Conservation (phyloP, 2,329 filamentous ascomycete genomes). For the Purpureocillium lavendulum region DNA sequence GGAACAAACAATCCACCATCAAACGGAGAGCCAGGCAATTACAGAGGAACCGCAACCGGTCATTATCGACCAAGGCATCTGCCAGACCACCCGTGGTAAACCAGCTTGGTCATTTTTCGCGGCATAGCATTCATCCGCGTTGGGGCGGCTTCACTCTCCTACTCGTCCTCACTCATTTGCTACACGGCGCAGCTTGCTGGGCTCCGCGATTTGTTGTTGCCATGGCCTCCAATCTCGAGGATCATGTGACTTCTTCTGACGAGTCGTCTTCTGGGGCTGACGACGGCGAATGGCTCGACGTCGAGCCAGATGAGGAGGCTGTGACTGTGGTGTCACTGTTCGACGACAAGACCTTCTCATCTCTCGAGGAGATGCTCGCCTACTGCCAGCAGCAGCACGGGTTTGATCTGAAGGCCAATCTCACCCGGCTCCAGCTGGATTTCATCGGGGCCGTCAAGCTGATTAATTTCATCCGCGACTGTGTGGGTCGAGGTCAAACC, state of each 20-base stretch:
- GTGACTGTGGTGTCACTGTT: conserved; percentile 60
- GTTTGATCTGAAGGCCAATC: conserved; percentile 58
- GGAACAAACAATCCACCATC: no score
- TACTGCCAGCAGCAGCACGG: conserved; percentile 57
- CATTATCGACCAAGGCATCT: no score
- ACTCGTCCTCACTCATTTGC: no score
- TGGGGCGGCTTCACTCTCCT: no score
- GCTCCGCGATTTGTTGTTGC: no score
- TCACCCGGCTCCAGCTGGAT: conserved; percentile 53
- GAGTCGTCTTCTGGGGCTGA: conserved; percentile 17
- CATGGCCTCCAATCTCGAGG: conserved; percentile 3
- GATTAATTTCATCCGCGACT: conserved; percentile 58
- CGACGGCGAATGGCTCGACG: conserved; percentile 42
- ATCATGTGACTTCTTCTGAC: conserved; percentile 4
- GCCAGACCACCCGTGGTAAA: no score
- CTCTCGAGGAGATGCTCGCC: conserved; percentile 56
- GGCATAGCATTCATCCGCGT: no score
- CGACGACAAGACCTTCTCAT: conserved; percentile 56
- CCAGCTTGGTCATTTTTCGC: no score
- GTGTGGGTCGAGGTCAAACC: conserved; percentile 31
- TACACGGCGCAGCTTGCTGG: no score
- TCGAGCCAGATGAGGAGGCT: conserved; percentile 55
- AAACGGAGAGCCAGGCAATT: no score
- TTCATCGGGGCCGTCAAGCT: conserved; percentile 68
- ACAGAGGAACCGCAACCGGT: no score